Evolutionary conservation across 2,329 filamentous ascomycete species (phyloP), one percentile per base, ranked within the genome.

Genomic region (Escovopsis weberi): DNA sequence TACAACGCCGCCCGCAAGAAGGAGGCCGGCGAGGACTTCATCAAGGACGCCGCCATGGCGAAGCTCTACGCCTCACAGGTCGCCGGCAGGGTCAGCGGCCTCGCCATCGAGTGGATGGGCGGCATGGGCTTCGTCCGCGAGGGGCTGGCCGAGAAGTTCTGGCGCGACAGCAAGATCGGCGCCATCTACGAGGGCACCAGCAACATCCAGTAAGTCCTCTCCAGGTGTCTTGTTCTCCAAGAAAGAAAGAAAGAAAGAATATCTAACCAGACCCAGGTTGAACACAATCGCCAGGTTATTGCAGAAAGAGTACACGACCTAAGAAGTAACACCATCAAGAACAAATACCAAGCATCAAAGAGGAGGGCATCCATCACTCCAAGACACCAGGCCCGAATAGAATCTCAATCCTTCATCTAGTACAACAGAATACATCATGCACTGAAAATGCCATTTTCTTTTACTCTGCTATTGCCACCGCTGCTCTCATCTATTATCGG

Each of bases 121-220:
- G 91, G 91, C 47, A 96, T 98, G 91, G 91, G 91, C 38, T 98
- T 98, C 55, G 91, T 98, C 12, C 72, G 91, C 37, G 91, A 98
- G 63, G 91, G 91, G 0, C 78, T 94, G 45, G 91, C 91, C 1
- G 91, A 98, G 77, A 98, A 98, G 77, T 95, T 82, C 69, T 98
- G 82, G 74, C 74, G 91, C 38, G 91, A 98, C 62, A 91, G 84
- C 72, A 98, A 96, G 80, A 98, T 98, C 57, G 91, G 91, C 9
- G 87, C 87, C 50, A 96, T 95, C 53, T 95, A 95, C 60, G 89
- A 95, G 69, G 91, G 91, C 30, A 88, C 84, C 43, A 86, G 81
- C 64, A 82, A 82, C 59, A 82, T 82, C 45, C 78, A 82, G 73
- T 75, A 61, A 63, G 72, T 39, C 19, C 7, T 30, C 36, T 30